Evolutionary conservation across 2,329 filamentous ascomycete species (phyloP).

Genomic region (Exserohilum turcica): DNA sequence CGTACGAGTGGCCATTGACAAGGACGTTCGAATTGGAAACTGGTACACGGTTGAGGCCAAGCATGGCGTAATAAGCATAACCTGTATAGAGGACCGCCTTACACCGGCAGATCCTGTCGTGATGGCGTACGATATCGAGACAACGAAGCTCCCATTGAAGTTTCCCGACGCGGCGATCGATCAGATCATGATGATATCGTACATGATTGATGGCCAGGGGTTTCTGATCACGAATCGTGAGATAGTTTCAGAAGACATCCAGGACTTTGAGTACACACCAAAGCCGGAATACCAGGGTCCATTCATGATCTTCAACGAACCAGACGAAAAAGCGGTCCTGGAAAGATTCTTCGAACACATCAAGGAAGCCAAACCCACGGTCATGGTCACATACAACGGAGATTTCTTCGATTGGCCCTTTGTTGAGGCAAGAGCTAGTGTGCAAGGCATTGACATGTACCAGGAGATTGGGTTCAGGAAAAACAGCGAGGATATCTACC

Average conservation of each 20-base stretch:
- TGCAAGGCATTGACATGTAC: constrained; percentile 99
- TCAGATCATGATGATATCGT: constrained; percentile 99
- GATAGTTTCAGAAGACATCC: constrained; percentile 95
- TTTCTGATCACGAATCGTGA: constrained; percentile 98
- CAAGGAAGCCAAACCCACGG: constrained; percentile 90
- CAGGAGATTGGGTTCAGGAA: constrained; percentile 96
- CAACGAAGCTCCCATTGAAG: constrained; percentile 91
- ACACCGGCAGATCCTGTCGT: constrained; percentile 95
- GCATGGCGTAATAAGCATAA: constrained; percentile 83
- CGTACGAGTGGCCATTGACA: constrained; percentile 96
- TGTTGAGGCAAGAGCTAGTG: constrained; percentile 88
- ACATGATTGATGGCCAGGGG: constrained; percentile 99
- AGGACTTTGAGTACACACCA: constrained; percentile 97
- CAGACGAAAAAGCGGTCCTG: constrained; percentile 83
- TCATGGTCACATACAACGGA: constrained; percentile 99
- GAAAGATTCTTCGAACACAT: constrained; percentile 95
- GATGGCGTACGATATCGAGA: constrained; percentile 99
- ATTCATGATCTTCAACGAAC: constrained; percentile 98
- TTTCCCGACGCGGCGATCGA: constrained; percentile 94
- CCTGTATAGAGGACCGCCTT: constrained; percentile 83
- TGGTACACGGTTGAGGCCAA: constrained; percentile 98
- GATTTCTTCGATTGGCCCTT: constrained; percentile 99
- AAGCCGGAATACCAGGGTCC: constrained; percentile 93
- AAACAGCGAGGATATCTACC: constrained; percentile 93
- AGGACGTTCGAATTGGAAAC: constrained; percentile 92